Percentiles rank a stretch among this genome's conserved stretches.
phyloP scores from a whole-genome alignment of 2,329 filamentous ascomycete genomes.

The Clonostachys rhizophaga region DNA sequence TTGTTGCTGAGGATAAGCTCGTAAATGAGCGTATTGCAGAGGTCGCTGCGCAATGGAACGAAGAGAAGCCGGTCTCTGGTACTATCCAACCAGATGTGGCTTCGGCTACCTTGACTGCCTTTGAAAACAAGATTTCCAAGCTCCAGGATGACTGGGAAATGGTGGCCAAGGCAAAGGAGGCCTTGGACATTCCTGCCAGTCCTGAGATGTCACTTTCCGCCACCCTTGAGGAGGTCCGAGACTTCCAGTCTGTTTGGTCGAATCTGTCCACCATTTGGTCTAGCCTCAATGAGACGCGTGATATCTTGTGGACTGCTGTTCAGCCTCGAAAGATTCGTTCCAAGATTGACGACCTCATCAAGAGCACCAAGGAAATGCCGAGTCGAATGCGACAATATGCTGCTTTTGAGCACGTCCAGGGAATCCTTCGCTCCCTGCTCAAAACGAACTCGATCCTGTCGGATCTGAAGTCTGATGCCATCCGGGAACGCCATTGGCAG shows the following conservation, averaged over 20 bases:
- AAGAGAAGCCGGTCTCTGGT: constrained; percentile 94
- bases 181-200: constrained; percentile 79
- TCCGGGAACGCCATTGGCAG: constrained; percentile 93
- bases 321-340: constrained; percentile 90
- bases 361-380: constrained; percentile 99
- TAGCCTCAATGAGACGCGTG: constrained; percentile 87
- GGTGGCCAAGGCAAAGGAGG: constrained; percentile 95
- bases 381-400: constrained; percentile 98
- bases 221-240: constrained; percentile 91
- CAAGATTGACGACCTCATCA: constrained; percentile 86
- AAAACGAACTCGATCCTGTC: constrained; percentile 86
- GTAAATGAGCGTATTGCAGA: constrained; percentile 85
- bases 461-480: constrained; percentile 93
- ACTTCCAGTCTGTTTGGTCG: constrained; percentile 98
- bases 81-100: constrained; percentile 88
- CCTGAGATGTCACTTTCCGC: constrained; percentile 77
- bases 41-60: constrained; percentile 83
- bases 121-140: constrained; percentile 79
- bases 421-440: constrained; percentile 77
- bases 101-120: constrained; percentile 73
- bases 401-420: constrained; percentile 98
- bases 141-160: constrained; percentile 87
- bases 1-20: constrained; percentile 86
- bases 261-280: constrained; percentile 95
- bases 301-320: constrained; percentile 90